Evolutionary conservation across 805 yeast species (phyloP).

Genomic region (Lipomyces japonicus): DNA sequence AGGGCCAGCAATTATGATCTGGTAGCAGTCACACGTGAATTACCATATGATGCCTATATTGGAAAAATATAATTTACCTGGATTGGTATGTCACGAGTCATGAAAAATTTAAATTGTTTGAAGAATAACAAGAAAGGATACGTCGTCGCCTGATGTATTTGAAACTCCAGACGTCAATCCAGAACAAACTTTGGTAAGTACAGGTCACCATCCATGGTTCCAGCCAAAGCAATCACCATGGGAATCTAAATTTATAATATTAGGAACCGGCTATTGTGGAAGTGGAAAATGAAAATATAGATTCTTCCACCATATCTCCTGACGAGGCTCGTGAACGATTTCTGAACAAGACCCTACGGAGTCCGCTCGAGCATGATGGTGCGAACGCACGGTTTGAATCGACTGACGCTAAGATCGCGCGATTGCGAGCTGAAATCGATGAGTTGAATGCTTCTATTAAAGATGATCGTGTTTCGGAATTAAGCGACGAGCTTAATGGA

Average conservation of each 20-base stretch:
- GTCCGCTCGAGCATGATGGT: neutral
- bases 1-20: no score
- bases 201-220: no score
- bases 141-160: slow-evolving; percentile 26
- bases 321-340: slow-evolving; percentile 25
- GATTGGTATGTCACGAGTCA: neutral
- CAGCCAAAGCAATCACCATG: no score
- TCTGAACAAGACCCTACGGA: slow-evolving; percentile 4
- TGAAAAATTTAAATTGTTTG: neutral
- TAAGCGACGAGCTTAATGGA: neutral
- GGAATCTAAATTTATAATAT: no score
- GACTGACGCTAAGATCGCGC: slow-evolving; percentile 10
- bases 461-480: neutral
- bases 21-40: no score
- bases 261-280: slow-evolving; percentile 1
- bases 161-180: slow-evolving; percentile 27
- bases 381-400: slow-evolving; percentile 10
- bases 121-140: slow-evolving; percentile 11
- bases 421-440: slow-evolving; percentile 15
- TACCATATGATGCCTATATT: slow-evolving; percentile 15
- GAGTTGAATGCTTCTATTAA: slow-evolving; percentile 6
- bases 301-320: slow-evolving; percentile 16
- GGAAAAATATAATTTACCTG: slow-evolving; percentile 21
- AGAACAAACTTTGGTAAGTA: no score
- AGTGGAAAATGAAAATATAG: slow-evolving; percentile 18